Evolutionary conservation across 257 asterid species (phyloP), one percentile per base, ranked within the genome.

Genomic region (Solanum commersonii): DNA sequence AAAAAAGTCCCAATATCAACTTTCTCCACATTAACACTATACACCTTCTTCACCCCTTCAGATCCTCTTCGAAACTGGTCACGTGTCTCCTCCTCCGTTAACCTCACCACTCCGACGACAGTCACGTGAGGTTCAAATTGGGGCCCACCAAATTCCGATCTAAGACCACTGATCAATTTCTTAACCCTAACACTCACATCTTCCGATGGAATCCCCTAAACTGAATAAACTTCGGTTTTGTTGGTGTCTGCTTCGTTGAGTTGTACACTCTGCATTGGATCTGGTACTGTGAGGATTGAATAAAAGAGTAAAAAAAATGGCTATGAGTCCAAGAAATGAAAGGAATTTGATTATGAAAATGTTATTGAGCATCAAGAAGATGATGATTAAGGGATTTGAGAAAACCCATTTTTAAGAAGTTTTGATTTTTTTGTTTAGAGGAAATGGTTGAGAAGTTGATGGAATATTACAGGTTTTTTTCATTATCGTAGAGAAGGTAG

Each of bases 71-170:
- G 49, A 86, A 96, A 94, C 89, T 7, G 90, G 49, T 93, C 98
- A 76, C 93, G 95, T 79, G 99, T 98, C 89, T 96, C 98, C 1
- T 49, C 86, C 93, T 94, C 98, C 76, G 94, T 92, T 77, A 95
- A 77, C 82, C 87, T 86, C 33, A 95, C 90, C 44, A 96, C 96
- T 16, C 98, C 98, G 67, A 97, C 98, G 70, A 97, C 94, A 10
- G 99, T 97, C 92, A 92, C 98, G 95, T 96, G 99, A 63, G 98
- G 98, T 90, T 96, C 98, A 86, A 97, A 95, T 52, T 91, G 91
- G 25, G 99, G 95, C 70, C 95, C 99, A 22, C 93, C 94, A 90
- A 93, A 97, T 89, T 95, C 96, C 71, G 98, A 94, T 91, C 98
- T 63, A 74, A 97, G 95, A 22, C 93, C 90, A n/a, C 87, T 91